phyloP scores from a whole-genome alignment of 805 yeast genomes.

The Starmerella bombi region DNA sequence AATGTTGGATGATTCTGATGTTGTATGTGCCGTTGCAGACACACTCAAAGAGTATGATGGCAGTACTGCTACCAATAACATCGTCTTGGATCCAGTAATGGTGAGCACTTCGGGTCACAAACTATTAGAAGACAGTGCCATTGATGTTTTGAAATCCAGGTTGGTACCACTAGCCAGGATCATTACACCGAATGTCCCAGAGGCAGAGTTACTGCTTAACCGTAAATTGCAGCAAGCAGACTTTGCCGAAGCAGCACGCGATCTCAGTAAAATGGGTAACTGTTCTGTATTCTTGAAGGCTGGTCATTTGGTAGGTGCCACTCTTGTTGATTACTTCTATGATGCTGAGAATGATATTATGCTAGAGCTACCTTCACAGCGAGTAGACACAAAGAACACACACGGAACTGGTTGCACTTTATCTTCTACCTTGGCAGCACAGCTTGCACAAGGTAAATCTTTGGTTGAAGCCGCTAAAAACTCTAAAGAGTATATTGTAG shows the following conservation, averaged over 20 bases:
- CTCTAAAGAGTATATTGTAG: slow-evolving; percentile 53
- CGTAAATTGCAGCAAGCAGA: slow-evolving; percentile 7
- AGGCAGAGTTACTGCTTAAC: slow-evolving; percentile 34
- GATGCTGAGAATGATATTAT: slow-evolving; percentile 33
- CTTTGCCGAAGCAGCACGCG: slow-evolving; percentile 15
- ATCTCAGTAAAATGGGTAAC: slow-evolving; percentile 20
- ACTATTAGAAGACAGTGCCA: slow-evolving; percentile 38
- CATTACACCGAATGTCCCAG: slow-evolving; percentile 64
- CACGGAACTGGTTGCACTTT: slow-evolving; percentile 92
- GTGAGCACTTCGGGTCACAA: slow-evolving; percentile 64
- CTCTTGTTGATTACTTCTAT: slow-evolving; percentile 16
- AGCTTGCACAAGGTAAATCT: slow-evolving; percentile 44
- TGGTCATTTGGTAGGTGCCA: slow-evolving; percentile 44
- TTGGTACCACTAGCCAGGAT: slow-evolving; percentile 44
- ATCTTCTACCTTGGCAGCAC: slow-evolving; percentile 66
- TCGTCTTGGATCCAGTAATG: slow-evolving; percentile 69
- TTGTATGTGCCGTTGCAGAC: slow-evolving; percentile 36
- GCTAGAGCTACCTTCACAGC: slow-evolving; percentile 39
- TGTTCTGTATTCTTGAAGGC: slow-evolving; percentile 53
- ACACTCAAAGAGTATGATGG: slow-evolving; percentile 9
- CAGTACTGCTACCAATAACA: slow-evolving; percentile 6
- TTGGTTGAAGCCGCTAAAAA: slow-evolving; percentile 40
- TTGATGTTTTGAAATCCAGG: slow-evolving; percentile 32
- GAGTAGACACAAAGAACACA: slow-evolving; percentile 38
- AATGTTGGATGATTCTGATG: slow-evolving; percentile 44